Evolutionary conservation across 2,329 filamentous ascomycete genomes (phyloP).

Genomic region (Orbilia blumenaviensis): DNA sequence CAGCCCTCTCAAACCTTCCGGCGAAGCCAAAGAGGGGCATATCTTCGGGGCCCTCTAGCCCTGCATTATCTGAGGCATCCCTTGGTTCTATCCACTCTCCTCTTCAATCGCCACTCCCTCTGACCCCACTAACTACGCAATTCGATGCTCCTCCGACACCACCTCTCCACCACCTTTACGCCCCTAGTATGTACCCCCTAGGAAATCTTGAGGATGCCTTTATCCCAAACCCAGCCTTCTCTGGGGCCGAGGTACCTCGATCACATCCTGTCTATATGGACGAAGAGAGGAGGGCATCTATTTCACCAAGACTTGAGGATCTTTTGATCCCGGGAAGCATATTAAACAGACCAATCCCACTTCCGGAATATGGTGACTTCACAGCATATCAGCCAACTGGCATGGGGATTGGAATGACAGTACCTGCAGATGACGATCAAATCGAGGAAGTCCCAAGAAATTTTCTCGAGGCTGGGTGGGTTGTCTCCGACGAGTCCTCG

Average conservation of each 20-base stretch:
- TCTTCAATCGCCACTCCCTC: conserved; percentile 41
- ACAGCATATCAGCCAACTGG: conserved; percentile 19
- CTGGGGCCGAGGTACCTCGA: conserved; percentile 41
- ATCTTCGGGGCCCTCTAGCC: conserved; percentile 39
- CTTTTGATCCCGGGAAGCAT: conserved; percentile 65
- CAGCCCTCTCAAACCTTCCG: conserved; percentile 37
- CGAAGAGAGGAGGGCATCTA: conserved; percentile 39
- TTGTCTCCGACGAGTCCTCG: conserved; percentile 24
- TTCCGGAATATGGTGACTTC: conserved; percentile 57
- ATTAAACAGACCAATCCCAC: conserved; percentile 61
- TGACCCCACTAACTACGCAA: conserved; percentile 46
- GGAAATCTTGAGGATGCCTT: conserved; percentile 42
- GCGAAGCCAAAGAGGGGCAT: conserved; percentile 27
- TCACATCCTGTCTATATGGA: conserved; percentile 49
- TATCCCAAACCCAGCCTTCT: conserved; percentile 36
- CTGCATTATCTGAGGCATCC: conserved; percentile 41
- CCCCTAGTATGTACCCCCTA: conserved; percentile 31
- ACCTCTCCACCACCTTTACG: conserved; percentile 46
- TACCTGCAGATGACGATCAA: conserved; percentile 62
- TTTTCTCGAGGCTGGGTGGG: conserved; percentile 27
- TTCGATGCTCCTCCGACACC: conserved; percentile 45
- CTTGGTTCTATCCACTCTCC: conserved; percentile 42
- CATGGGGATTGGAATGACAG: conserved; percentile 38
- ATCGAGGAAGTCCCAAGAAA: conserved; percentile 68
- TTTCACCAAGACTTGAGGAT: conserved; percentile 64